phyloP scores from a whole-genome alignment of 1,284 basidiomycete genomes.

The Stygiomarasmius scandens region DNA sequence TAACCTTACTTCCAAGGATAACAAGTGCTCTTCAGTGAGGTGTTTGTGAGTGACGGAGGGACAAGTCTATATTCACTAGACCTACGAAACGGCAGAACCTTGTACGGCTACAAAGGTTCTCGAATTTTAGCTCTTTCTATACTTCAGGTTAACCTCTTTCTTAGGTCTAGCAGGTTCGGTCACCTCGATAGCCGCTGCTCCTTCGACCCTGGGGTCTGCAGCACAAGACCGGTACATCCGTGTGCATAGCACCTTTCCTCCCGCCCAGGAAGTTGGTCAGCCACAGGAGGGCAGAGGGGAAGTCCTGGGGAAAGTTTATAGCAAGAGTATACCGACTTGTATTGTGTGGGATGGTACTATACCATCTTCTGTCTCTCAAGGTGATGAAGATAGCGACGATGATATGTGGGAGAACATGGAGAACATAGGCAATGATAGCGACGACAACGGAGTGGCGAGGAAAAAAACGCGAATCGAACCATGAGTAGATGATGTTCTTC shows the following conservation, averaged over 20 bases:
- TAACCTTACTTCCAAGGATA: background rate
- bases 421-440: slow-evolving; percentile 34
- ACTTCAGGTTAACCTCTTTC: background rate
- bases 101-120: slow-evolving; percentile 75
- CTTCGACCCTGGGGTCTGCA: slow-evolving; percentile 56
- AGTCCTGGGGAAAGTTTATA: slow-evolving; percentile 69
- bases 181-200: slow-evolving; percentile 60
- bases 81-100: slow-evolving; percentile 68
- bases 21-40: slow-evolving; percentile 52
- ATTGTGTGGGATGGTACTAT: slow-evolving; percentile 53
- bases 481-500: background rate
- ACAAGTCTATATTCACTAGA: slow-evolving; percentile 75
- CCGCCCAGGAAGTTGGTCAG: slow-evolving; percentile 49
- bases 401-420: slow-evolving; percentile 57
- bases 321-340: slow-evolving; percentile 66
- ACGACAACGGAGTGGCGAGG: background rate
- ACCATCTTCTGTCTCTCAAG: slow-evolving; percentile 9
- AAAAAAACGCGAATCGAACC: slow-evolving; percentile 3
- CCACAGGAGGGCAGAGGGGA: slow-evolving; percentile 67
- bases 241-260: slow-evolving; percentile 69
- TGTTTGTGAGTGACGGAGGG: slow-evolving; percentile 76
- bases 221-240: slow-evolving; percentile 73
- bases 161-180: slow-evolving; percentile 71
- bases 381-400: slow-evolving; percentile 37
- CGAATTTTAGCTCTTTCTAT: background rate